Base-by-base conservation (phyloP, 768 basidiomycete species). In the Postia placenta region DNA sequence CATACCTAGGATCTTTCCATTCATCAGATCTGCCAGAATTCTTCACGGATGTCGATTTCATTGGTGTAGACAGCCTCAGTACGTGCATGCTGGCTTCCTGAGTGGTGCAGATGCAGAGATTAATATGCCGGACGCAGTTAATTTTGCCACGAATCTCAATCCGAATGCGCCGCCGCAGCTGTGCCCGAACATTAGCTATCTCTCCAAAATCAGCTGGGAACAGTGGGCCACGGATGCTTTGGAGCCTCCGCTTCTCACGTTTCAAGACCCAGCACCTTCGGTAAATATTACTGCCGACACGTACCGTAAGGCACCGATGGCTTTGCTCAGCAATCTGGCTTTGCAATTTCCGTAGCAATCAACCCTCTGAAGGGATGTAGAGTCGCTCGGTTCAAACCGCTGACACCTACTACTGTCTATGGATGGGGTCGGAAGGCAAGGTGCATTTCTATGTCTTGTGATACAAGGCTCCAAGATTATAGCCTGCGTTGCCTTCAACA, bases 121-220 rank as follows among this genome's bases (percentile, higher is more conserved):
- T 41, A 41, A 7, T 35, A 11, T 20, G 7, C 19, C 22, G 23
- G 6, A 6, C 6, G 23, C 40, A 23, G 67, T 78, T 42, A 67
- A 70, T 36, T 76, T 76, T 49, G 69, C 63, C 11, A 61, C 56
- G 40, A 68, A 58, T 6, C 69, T 74, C 39, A 56, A 78, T 56
- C 77, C 71, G 2, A 80, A 80, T 52, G 67, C 40, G 14, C 15
- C 40, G 3, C 6, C 40, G 14, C 19, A 23, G 19, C 36, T 38
- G 5, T 14, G 15, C 5, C 19, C 6, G 6, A 11, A 42, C 14
- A 42, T 24, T 23, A 42, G 23, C 40, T 11, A 11, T 7, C 9
- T 40, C 7, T 40, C 38, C 7, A 19, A 23, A 6, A 15, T 42
- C 19, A 9, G 14, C 19, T 42, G 40, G 40, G 40, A 42, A 11